These are phyloP conservation scores for Apiotrichum akiyoshidainum DNA, from an alignment of 1,284 basidiomycete genomes.

Conservation along the genomic window DNA sequence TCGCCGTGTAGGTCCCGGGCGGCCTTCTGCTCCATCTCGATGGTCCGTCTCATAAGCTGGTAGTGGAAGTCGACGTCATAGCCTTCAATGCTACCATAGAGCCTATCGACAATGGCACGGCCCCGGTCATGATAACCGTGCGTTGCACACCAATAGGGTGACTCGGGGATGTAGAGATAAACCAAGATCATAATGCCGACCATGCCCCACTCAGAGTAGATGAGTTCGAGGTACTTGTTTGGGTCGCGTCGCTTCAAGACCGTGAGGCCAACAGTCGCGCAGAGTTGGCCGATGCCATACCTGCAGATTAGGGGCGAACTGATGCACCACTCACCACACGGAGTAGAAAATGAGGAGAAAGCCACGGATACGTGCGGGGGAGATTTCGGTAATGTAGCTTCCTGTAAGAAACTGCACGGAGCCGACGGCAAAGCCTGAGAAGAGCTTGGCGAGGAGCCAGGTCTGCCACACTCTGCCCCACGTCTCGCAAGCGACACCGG, in stretches of 20 bases:
- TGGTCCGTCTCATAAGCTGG: conserved; percentile 23
- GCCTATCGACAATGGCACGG: conserved; percentile 8
- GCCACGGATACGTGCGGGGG: conserved; percentile 30
- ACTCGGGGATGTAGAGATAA: not conserved
- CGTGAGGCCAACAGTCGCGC: conserved; percentile 27
- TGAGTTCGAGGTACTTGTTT: conserved; percentile 24
- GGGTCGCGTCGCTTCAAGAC: conserved; percentile 20
- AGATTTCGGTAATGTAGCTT: conserved; percentile 32
- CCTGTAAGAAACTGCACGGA: conserved; percentile 34
- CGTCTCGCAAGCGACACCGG: conserved; percentile 20
- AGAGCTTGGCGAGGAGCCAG: conserved; percentile 33
- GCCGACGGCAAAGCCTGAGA: conserved; percentile 34
- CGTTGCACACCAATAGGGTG: not conserved
- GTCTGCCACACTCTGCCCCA: conserved; percentile 27
- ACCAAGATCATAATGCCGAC: conserved; percentile 12
- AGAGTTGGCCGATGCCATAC: conserved; percentile 24
- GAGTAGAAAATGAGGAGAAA: conserved; percentile 30
- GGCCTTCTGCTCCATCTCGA: conserved; percentile 23
- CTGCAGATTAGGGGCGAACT: too few species aligned
- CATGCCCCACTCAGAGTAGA: conserved; percentile 31
- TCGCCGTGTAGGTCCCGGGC: conserved; percentile 18
- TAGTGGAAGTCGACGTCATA: conserved; percentile 38
- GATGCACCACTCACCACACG: conserved; percentile 12
- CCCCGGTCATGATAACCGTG: not conserved
- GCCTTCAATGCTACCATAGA: conserved; percentile 33